Evolutionary conservation across 129 eudicot genomes (phyloP), one percentile per base, ranked within the genome.

Genomic region (Flaveria ramosissima): DNA sequence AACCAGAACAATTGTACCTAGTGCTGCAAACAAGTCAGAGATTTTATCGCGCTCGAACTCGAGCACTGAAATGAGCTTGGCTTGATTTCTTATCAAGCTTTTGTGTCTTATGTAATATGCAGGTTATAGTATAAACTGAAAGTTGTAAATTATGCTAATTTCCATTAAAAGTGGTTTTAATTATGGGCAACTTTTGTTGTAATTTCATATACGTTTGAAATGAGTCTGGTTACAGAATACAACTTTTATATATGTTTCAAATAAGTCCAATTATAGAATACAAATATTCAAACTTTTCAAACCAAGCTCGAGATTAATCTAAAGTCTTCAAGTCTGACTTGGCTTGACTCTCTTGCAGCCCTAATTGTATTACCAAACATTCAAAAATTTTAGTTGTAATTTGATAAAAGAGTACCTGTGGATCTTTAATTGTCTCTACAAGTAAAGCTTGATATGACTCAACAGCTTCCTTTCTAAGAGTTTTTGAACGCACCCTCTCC

Each of bases 381-480:
- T 16, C 76, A 9, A 26, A 51, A 79, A 79, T 21, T 61, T 41
- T 0, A 62, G 27, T 16, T 53, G 6, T 23, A 19, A 68, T 5
- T 23, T 11, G 70, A 69, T 53, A 12, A 69, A 77, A 6, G 15
- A 15, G 73, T 77, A 91, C 99, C 96, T 87, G 91, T 59, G 96
- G 94, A 89, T 95, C 97, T 87, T 95, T 95, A 47, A 92, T 91
- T 75, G 90, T 88, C 81, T 95, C 99, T 39, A 95, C 99, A 76
- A 95, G 87, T 75, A 95, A 86, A 45, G 99, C 99, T 81, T 95
- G 97, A 88, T 91, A 95, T 43, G 99, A 89, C 52, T 90, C 97
- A 16, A 89, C 84, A 59, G 96, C 99, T 80, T 89, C 99, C 78
- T 91, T 95, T 81, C 95, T 82, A 12, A 87, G 88, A 83, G 97